Base-by-base conservation (phyloP, 2,329 filamentous ascomycete species). In the Zymoseptoria crescenta region DNA sequence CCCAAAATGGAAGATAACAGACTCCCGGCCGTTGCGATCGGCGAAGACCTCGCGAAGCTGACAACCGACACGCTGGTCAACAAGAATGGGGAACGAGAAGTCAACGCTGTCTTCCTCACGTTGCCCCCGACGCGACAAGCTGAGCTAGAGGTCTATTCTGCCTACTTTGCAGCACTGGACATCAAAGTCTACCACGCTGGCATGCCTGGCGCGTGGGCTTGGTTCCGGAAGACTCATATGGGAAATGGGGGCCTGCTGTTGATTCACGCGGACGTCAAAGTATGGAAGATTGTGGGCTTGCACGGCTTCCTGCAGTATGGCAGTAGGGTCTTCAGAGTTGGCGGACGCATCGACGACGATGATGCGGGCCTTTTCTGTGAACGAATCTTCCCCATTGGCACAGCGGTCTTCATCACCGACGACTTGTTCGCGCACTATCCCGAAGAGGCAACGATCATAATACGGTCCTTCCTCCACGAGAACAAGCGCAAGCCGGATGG, bases 371-470 rank as follows among this genome's bases (percentile, higher is more conserved):
- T 65, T 8, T 59, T 59, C 4, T 67, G 63, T 58, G 59, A 69
- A 64, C 59, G 70, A 59, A 53, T 72, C 60, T 77, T 78, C 51
- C 73, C 75, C 0, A 62, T 67, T 24, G 76, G 76, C 5, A 69
- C 68, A 6, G 69, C 75, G 5, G 70, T 74, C 9, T 75, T 76
- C 62, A 74, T 79, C 16, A 77, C 76, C 1, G 76, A 78, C 48
- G 74, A 78, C 28, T 69, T 77, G 1, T 75, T 78, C 50, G 63
- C 70, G n/a, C 61, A 73, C 50, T 62, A 72, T 52, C 76, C 76
- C 4, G 66, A 68, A 52, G 62, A 72, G 28, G 75, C 74, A 0
- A 61, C 73, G 2, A 56, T 68, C 7, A 72, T 78, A 10, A 63
- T 78, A 8, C 59, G 73, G n/a, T 59, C 64, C 0, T 75, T 75